These are phyloP conservation scores for Aspergillus latus DNA, from an alignment of 2,329 filamentous ascomycete species.

Conservation along the genomic window DNA sequence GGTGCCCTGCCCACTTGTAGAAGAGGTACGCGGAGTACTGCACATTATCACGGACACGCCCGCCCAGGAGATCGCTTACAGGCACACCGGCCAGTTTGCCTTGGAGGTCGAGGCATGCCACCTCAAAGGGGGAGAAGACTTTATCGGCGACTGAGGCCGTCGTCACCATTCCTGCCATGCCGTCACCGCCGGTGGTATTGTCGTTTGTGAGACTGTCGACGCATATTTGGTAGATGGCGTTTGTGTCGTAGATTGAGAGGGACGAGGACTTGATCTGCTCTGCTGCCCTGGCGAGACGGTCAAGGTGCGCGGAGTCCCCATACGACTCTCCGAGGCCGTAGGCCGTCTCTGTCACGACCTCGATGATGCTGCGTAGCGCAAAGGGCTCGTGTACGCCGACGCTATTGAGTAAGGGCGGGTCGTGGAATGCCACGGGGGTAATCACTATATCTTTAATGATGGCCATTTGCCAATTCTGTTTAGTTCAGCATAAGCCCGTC, in stretches of 20 bases:
- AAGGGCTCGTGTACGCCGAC: conserved; percentile 48
- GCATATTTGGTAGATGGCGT: conserved; percentile 28
- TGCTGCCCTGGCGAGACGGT: conserved; percentile 34
- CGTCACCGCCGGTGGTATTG: conserved; percentile 27
- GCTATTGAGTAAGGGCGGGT: conserved; percentile 48
- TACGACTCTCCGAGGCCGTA: conserved; percentile 47
- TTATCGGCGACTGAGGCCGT: conserved; percentile 45
- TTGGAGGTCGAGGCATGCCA: conserved; percentile 46
- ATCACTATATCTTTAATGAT: conserved; percentile 42
- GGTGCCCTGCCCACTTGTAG: conserved; percentile 47
- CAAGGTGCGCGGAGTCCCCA: conserved; percentile 41
- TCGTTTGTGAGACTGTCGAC: conserved; percentile 21
- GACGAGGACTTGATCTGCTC: neutral
- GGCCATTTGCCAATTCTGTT: neutral
- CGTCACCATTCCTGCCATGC: conserved; percentile 43
- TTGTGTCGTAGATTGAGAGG: conserved; percentile 17
- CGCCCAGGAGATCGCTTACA: conserved; percentile 43
- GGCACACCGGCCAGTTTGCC: conserved; percentile 43
- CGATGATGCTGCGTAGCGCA: conserved; percentile 46
- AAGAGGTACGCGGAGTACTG: conserved; percentile 49
- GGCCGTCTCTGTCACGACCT: conserved; percentile 33
- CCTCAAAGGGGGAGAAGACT: conserved; percentile 46
- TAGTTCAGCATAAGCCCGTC: too few species aligned
- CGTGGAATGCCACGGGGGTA: conserved; percentile 48
- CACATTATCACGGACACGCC: conserved; percentile 41